These are phyloP conservation scores for Schizophyllum commune DNA, from an alignment of 1,284 basidiomycete species.

Conservation along the genomic window DNA sequence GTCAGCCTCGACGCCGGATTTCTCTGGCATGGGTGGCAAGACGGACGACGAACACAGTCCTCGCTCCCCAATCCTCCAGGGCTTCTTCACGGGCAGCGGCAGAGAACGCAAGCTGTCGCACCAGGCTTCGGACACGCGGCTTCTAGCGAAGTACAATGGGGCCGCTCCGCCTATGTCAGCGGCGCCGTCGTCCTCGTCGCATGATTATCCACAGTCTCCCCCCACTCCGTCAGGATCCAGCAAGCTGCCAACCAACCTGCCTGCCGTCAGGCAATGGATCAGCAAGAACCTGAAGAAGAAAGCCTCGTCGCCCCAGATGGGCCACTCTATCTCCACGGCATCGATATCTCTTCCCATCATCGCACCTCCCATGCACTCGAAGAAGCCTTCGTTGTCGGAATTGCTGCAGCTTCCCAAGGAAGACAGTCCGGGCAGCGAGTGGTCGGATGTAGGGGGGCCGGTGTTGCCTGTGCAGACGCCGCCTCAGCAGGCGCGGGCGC, in stretches of 20 bases:
- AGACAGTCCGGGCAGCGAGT: constrained; percentile 14
- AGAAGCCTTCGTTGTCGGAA: constrained; percentile 61
- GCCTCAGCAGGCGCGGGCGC: constrained; percentile 14
- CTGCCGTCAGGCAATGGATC: constrained; percentile 72
- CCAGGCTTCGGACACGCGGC: constrained; percentile 55
- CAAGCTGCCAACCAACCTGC: constrained; percentile 64
- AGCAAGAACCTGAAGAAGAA: constrained; percentile 46
- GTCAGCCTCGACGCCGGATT: constrained; percentile 59
- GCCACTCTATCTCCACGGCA: constrained; percentile 12
- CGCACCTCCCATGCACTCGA: constrained; percentile 17
- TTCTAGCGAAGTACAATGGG: constrained; percentile 44
- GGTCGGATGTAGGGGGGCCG: neutral
- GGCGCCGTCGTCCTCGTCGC: constrained; percentile 38
- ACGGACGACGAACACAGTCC: neutral
- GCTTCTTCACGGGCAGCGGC: constrained; percentile 34
- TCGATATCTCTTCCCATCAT: constrained; percentile 18
- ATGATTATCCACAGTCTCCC: constrained; percentile 39
- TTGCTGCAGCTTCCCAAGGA: constrained; percentile 46
- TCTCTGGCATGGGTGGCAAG: constrained; percentile 25
- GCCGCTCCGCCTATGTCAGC: constrained; percentile 31
- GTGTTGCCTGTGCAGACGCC: neutral
- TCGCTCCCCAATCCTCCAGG: constrained; percentile 11
- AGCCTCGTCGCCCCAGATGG: neutral
- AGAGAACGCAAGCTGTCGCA: constrained; percentile 60
- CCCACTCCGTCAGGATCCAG: constrained; percentile 24